phyloP scores from a whole-genome alignment of 257 asterid species.

The Pogostemon cablin region DNA sequence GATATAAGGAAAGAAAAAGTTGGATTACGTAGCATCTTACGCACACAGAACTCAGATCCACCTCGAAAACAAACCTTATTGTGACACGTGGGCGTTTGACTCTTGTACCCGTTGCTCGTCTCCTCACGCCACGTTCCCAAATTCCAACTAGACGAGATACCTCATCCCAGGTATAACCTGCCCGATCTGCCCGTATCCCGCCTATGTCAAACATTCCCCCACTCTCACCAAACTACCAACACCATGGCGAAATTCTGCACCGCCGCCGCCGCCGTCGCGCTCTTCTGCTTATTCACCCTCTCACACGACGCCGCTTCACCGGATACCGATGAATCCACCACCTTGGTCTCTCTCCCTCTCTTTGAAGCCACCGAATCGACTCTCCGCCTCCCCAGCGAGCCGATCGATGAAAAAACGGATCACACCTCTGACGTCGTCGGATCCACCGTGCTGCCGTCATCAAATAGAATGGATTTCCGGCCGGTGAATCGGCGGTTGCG shows the following conservation, averaged over 20 bases:
- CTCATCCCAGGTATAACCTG: slow-evolving; percentile 18
- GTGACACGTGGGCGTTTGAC: too few species aligned
- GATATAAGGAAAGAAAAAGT: too few species aligned
- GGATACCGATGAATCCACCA: slow-evolving; percentile 37
- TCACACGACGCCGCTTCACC: slow-evolving; percentile 46
- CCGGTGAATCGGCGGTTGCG: slow-evolving; percentile 53
- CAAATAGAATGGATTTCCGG: slow-evolving; percentile 29
- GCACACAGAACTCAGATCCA: too few species aligned
- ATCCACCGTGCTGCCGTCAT: slow-evolving; percentile 38
- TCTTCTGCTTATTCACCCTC: slow-evolving; percentile 50
- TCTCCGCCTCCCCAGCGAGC: slow-evolving; percentile 41
- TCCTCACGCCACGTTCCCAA: slow-evolving; percentile 12
- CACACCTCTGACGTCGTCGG: slow-evolving; percentile 26
- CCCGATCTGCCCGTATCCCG: slow-evolving; percentile 40
- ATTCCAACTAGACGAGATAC: background rate
- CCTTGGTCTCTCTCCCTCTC: slow-evolving; percentile 32
- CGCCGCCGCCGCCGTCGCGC: slow-evolving; percentile 37
- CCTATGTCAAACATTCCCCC: slow-evolving; percentile 5
- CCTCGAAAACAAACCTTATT: too few species aligned
- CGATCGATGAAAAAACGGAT: slow-evolving; percentile 30
- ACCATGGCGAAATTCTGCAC: slow-evolving; percentile 52
- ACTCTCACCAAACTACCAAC: background rate
- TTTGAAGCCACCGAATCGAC: slow-evolving; percentile 26
- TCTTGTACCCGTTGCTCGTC: slow-evolving; percentile 29
- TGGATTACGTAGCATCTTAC: too few species aligned